Evolutionary conservation across 208 protist species (phyloP).

Genomic region (Crithidia expoeki): DNA sequence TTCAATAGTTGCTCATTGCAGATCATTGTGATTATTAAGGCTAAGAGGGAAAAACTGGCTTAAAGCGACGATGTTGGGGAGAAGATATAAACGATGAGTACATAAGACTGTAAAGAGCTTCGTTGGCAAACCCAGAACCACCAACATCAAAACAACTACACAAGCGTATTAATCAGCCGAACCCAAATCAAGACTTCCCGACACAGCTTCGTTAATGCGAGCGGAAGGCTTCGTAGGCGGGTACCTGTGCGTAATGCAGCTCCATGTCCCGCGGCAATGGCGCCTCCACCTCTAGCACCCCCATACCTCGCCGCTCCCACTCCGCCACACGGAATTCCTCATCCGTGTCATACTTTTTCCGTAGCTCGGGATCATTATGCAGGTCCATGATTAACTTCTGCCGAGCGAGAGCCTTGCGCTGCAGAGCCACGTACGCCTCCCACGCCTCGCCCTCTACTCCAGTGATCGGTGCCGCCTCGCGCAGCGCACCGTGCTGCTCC

Average conservation of each 20-base stretch:
- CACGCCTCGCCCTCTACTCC: slow-evolving; percentile 87
- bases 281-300: slow-evolving; percentile 54
- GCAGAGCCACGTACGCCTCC: slow-evolving; percentile 83
- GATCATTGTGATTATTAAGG: too few species aligned
- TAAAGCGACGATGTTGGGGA: slow-evolving; percentile 10
- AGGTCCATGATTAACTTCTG: slow-evolving; percentile 87
- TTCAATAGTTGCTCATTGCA: too few species aligned
- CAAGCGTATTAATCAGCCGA: too few species aligned
- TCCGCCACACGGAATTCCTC: slow-evolving; percentile 54
- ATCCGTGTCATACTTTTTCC: slow-evolving; percentile 57
- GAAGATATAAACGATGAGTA: not conserved
- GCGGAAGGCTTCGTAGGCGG: slow-evolving; percentile 82
- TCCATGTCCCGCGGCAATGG: slow-evolving; percentile 36
- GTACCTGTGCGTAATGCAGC: slow-evolving; percentile 80
- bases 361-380: slow-evolving; percentile 62
- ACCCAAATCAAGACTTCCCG: too few species aligned
- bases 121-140: not conserved
- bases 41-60: slow-evolving; percentile 12
- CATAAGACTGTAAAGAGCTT: slow-evolving; percentile 15
- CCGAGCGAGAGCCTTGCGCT: slow-evolving; percentile 78
- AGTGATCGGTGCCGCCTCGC: slow-evolving; percentile 70
- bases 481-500: slow-evolving; percentile 63
- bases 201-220: slow-evolving; percentile 38
- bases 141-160: not conserved
- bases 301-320: slow-evolving; percentile 68